phyloP scores from a whole-genome alignment of 345 rosid species.

The Corchorus capsularis region DNA sequence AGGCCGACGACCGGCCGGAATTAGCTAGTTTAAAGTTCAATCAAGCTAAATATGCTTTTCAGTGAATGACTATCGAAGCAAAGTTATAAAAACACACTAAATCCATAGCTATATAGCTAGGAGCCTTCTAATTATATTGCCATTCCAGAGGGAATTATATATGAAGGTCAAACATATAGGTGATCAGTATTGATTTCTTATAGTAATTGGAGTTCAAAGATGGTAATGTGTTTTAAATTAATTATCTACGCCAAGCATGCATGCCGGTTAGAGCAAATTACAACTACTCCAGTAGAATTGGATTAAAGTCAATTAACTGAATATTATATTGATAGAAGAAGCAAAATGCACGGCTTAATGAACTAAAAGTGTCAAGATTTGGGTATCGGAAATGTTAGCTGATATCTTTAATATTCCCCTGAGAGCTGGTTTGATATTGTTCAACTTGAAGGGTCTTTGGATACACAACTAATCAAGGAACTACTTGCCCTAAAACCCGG shows the following conservation, averaged over 20 bases:
- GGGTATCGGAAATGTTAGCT: too few species aligned
- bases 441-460: neutral
- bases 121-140: slow-evolving; percentile 8
- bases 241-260: neutral
- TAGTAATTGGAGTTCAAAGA: neutral
- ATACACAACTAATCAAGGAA: neutral
- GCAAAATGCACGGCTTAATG: too few species aligned
- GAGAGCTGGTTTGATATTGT: neutral
- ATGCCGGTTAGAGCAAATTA: neutral
- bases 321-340: too few species aligned
- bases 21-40: neutral
- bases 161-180: slow-evolving; percentile 27
- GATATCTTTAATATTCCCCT: neutral
- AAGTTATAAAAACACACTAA: neutral
- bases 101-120: neutral
- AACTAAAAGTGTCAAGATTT: too few species aligned
- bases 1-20: neutral
- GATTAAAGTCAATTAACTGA: too few species aligned
- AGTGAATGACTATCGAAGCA: neutral
- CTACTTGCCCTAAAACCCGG: neutral
- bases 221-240: neutral
- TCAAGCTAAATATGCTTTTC: neutral
- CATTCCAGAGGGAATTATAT: neutral
- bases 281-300: neutral
- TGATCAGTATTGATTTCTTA: neutral